phyloP scores from a whole-genome alignment of 2,329 filamentous ascomycete species.

The Scleromitrula shiraiana region DNA sequence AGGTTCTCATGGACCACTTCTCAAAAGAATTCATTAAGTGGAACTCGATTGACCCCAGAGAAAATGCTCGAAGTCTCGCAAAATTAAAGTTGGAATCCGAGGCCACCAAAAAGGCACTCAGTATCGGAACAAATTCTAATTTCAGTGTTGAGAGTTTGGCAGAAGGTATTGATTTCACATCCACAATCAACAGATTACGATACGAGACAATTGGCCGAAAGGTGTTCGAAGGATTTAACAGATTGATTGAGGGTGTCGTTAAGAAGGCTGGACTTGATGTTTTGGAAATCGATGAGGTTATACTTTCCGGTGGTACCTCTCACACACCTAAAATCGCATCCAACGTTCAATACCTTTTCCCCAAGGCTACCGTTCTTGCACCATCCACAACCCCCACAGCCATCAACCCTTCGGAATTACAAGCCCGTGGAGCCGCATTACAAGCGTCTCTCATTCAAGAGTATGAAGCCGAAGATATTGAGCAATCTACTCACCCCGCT shows the following conservation, averaged over 20 bases:
- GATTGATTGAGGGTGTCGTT: constrained; percentile 73
- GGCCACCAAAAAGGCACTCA: constrained; percentile 84
- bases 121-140: constrained; percentile 76
- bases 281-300: constrained; percentile 89
- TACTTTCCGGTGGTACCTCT: constrained; percentile 83
- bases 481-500: constrained; percentile 90
- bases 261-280: constrained; percentile 90
- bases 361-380: constrained; percentile 71
- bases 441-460: constrained; percentile 92
- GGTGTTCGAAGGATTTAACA: constrained; percentile 80
- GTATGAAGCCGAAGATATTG: constrained; percentile 88
- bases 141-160: constrained; percentile 90
- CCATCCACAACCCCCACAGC: constrained; percentile 70
- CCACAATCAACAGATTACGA: constrained; percentile 85
- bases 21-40: constrained; percentile 99
- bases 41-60: constrained; percentile 73
- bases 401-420: constrained; percentile 89
- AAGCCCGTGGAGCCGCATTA: constrained; percentile 84
- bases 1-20: constrained; percentile 90
- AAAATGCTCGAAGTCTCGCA: constrained; percentile 72
- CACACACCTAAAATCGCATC: constrained; percentile 90
- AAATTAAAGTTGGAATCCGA: constrained; percentile 92
- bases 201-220: constrained; percentile 86
- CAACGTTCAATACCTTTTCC: constrained; percentile 74
- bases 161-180: constrained; percentile 83